phyloP scores from a whole-genome alignment of 495 filamentous ascomycete species.

The Apiosordaria backusii region DNA sequence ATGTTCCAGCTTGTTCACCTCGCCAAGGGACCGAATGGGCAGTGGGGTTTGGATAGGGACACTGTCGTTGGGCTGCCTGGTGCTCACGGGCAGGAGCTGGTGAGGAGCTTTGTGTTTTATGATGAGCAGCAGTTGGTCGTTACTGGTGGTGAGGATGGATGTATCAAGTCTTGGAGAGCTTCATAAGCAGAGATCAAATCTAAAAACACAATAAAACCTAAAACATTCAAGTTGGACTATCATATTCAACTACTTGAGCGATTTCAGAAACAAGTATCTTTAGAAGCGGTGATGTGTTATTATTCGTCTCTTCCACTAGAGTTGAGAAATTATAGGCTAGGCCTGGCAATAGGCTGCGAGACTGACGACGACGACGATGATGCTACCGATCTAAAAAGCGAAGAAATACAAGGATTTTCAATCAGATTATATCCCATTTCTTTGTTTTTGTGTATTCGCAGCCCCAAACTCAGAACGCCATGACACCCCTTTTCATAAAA shows the following conservation, averaged over 20 bases:
- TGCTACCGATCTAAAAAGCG: slow-evolving; percentile 19
- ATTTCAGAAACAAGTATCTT: neutral
- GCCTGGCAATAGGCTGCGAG: slow-evolving; percentile 13
- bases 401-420: slow-evolving; percentile 5
- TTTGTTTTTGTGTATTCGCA: neutral
- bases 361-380: neutral
- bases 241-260: too few relatives aligned
- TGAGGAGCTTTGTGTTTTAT: slow-evolving; percentile 72
- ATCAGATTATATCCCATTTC: slow-evolving; percentile 20
- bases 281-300: neutral
- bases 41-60: slow-evolving; percentile 60
- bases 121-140: slow-evolving; percentile 68
- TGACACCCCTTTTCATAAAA: neutral
- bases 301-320: neutral
- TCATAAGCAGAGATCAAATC: slow-evolving; percentile 14
- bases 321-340: slow-evolving; percentile 24
- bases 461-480: neutral
- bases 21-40: slow-evolving; percentile 43
- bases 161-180: slow-evolving; percentile 61
- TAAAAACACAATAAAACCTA: neutral
- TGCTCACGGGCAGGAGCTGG: slow-evolving; percentile 80
- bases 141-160: slow-evolving; percentile 76
- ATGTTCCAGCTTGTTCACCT: slow-evolving; percentile 67
- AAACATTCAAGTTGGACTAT: neutral
- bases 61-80: slow-evolving; percentile 63